Conservation (phyloP, 352 stramenopile genomes). For the Phytophthora citricola region DNA sequence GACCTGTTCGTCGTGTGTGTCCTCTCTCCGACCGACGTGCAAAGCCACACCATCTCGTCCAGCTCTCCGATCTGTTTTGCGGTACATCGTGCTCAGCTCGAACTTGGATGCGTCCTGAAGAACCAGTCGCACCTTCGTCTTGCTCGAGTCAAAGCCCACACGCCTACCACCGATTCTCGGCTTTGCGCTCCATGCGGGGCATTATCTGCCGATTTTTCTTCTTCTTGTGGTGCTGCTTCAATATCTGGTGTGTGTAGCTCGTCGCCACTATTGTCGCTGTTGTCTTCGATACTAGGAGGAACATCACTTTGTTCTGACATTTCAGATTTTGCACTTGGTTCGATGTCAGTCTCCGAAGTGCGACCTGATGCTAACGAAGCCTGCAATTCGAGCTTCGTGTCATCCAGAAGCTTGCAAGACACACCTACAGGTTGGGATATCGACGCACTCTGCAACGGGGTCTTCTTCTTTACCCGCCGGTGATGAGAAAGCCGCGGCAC, state of each 20-base stretch:
- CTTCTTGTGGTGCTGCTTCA: conserved; percentile 7
- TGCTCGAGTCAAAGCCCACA: conserved; percentile 73
- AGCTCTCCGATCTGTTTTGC: conserved; percentile 84
- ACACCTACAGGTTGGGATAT: conserved; percentile 63
- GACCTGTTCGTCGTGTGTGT: conserved; percentile 82
- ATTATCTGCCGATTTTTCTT: conserved; percentile 10
- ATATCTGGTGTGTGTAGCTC: conserved; percentile 12
- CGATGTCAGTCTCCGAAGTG: conserved; percentile 21
- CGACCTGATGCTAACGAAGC: conserved; percentile 46
- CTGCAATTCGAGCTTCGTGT: conserved; percentile 74
- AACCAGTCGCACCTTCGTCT: conserved; percentile 76
- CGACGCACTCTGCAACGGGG: conserved; percentile 42
- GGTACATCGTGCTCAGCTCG: conserved; percentile 87
- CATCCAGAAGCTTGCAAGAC: conserved; percentile 63
- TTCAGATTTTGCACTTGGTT: conserved; percentile 4
- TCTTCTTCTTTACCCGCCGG: conserved; percentile 41
- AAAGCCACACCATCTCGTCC: conserved; percentile 74
- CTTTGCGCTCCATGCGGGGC: conserved; percentile 51
- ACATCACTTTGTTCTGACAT: conserved; percentile 8
- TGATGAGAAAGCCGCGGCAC: conserved; percentile 39
- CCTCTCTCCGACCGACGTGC: conserved; percentile 76
- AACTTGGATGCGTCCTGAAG: conserved; percentile 81
- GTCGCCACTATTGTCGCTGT: conserved; percentile 8
- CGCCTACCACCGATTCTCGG: conserved; percentile 57
- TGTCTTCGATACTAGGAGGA: conserved; percentile 5